Conservation (phyloP, 352 stramenopile genomes). For the Thalassiosira livingstoniorum region DNA sequence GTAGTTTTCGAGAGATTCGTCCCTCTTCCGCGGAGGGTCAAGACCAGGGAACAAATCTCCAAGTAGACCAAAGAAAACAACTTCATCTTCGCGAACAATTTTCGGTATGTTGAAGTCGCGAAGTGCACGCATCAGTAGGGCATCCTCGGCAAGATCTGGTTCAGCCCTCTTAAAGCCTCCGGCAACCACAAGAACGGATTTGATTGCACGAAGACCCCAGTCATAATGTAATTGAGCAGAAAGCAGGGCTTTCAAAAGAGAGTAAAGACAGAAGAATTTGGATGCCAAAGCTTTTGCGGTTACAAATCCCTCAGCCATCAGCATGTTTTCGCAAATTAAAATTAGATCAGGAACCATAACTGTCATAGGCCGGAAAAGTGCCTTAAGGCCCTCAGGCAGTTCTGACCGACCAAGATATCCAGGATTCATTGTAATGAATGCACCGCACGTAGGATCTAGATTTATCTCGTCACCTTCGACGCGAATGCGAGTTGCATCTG, state of each 20-base stretch:
- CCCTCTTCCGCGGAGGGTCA: constrained; percentile 93
- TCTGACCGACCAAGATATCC: constrained; percentile 94
- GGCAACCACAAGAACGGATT: constrained; percentile 93
- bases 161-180: constrained; percentile 91
- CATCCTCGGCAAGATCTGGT: constrained; percentile 89
- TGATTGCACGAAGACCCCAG: constrained; percentile 93
- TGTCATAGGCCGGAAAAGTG: constrained; percentile 93
- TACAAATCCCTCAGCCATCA: constrained; percentile 94
- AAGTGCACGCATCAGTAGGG: constrained; percentile 94
- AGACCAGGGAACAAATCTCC: constrained; percentile 93
- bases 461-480: constrained; percentile 95
- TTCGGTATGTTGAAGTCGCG: constrained; percentile 95
- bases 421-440: constrained; percentile 98
- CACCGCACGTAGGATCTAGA: constrained; percentile 93
- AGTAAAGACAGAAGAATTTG: constrained; percentile 94
- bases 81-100: constrained; percentile 90
- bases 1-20: constrained; percentile 91
- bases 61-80: constrained; percentile 75
- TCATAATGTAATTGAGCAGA: constrained; percentile 95
- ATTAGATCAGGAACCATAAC: constrained; percentile 96
- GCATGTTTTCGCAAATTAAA: constrained; percentile 96
- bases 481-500: constrained; percentile 92
- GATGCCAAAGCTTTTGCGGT: constrained; percentile 91
- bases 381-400: constrained; percentile 95
- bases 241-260: constrained; percentile 92